Percentiles rank a stretch among this genome's conserved stretches.
Conservation (phyloP, 495 filamentous ascomycete genomes). For the Lasiosphaeriaceae sp. region DNA sequence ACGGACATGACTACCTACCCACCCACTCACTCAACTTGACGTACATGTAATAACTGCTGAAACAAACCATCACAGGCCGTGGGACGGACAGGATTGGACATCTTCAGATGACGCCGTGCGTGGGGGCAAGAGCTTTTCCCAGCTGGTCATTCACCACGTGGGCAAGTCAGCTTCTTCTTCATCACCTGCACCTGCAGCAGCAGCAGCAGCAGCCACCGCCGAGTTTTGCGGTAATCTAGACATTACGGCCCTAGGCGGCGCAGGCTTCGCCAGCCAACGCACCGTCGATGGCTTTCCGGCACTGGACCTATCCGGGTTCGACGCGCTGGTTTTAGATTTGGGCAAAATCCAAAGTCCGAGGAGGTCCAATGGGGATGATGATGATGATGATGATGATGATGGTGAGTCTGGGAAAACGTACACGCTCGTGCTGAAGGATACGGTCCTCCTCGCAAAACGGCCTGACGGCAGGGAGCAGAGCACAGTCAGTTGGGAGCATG, state of each 20-base stretch:
- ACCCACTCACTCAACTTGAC: no score
- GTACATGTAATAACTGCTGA: no score
- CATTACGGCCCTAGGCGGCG: slow-evolving; percentile 69
- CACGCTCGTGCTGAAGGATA: slow-evolving; percentile 70
- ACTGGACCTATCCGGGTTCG: slow-evolving; percentile 56
- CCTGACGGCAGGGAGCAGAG: slow-evolving; percentile 61
- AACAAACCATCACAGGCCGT: no score
- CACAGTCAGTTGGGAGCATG: slow-evolving; percentile 54
- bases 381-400: no score
- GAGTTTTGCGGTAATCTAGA: slow-evolving; percentile 69
- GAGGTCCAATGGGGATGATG: no score
- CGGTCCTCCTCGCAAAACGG: slow-evolving; percentile 50
- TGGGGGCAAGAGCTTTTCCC: slow-evolving; percentile 56
- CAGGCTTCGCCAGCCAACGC: slow-evolving; percentile 77
- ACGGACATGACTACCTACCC: no score
- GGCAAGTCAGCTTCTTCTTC: background rate
- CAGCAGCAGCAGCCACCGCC: background rate
- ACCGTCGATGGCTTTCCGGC: slow-evolving; percentile 44
- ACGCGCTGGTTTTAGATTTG: slow-evolving; percentile 42
- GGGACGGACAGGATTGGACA: slow-evolving; percentile 59
- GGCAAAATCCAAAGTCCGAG: no score
- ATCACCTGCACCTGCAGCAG: background rate
- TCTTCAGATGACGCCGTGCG: slow-evolving; percentile 69
- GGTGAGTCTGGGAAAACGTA: no score
- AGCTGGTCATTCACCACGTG: slow-evolving; percentile 2